phyloP scores from a whole-genome alignment of 805 yeast species.

The Sugiyamaella boreocaroliniensis region DNA sequence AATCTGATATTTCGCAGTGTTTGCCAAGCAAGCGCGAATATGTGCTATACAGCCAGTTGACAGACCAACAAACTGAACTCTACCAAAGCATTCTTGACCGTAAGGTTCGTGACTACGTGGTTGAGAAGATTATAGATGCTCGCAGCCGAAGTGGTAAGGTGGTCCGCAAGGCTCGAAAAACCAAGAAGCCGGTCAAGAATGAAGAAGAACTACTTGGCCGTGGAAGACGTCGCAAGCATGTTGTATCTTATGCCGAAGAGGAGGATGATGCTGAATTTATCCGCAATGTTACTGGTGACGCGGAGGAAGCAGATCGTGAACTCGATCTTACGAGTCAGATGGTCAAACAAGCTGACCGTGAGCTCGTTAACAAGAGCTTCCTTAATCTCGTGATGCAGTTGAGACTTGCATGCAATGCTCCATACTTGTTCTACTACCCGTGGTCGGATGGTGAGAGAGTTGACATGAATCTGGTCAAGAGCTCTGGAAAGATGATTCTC shows the following conservation, averaged over 20 bases:
- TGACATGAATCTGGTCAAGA: slow-evolving; percentile 38
- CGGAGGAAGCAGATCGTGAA: neutral
- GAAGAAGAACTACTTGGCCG: neutral
- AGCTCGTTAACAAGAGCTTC: slow-evolving; percentile 46
- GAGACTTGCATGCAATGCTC: slow-evolving; percentile 78
- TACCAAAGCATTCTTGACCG: slow-evolving; percentile 44
- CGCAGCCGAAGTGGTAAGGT: slow-evolving; percentile 4
- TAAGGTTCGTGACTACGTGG: slow-evolving; percentile 31
- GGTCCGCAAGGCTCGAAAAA: slow-evolving; percentile 1
- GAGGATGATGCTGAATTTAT: slow-evolving; percentile 29
- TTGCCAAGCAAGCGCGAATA: slow-evolving; percentile 91
- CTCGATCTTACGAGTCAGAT: slow-evolving; percentile 13
- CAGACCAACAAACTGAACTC: slow-evolving; percentile 55
- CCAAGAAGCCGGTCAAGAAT: neutral
- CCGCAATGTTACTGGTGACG: slow-evolving; percentile 9
- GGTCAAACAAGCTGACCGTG: slow-evolving; percentile 29
- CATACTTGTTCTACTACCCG: slow-evolving; percentile 77
- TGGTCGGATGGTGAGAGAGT: slow-evolving; percentile 44
- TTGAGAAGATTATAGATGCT: slow-evolving; percentile 23
- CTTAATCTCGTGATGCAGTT: slow-evolving; percentile 77
- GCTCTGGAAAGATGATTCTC: slow-evolving; percentile 68
- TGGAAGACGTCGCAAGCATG: neutral
- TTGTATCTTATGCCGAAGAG: slow-evolving; percentile 3
- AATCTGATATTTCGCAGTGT: slow-evolving; percentile 57
- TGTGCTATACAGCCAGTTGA: slow-evolving; percentile 63